Conservation (phyloP, 768 basidiomycete genomes). For the Rhizopogon vulgaris region DNA sequence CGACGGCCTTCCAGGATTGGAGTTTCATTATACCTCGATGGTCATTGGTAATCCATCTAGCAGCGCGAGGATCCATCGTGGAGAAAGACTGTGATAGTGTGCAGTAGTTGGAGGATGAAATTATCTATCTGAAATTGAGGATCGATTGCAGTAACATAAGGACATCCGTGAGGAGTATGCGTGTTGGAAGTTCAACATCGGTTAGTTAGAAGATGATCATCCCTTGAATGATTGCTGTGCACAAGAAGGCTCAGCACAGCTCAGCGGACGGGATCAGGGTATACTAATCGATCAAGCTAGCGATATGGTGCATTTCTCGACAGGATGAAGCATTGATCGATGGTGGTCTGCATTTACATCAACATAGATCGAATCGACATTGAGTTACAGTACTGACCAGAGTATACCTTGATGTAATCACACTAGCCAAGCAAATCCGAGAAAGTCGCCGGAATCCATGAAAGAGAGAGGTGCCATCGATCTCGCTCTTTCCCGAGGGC, state of each 20-base stretch:
- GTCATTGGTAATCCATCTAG: neutral
- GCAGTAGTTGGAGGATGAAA: neutral
- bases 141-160: neutral
- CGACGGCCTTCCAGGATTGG: neutral
- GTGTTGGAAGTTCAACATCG: neutral
- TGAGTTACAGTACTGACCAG: neutral
- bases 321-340: neutral
- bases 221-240: neutral
- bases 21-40: neutral
- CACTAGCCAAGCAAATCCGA: neutral
- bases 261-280: neutral
- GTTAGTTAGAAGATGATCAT: neutral
- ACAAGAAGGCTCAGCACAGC: neutral
- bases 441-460: neutral
- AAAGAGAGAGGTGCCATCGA: neutral
- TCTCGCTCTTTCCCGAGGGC: neutral
- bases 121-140: neutral
- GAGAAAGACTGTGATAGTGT: neutral
- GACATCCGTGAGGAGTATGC: neutral
- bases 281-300: neutral
- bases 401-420: neutral
- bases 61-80: conserved; percentile 1
- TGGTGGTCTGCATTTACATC: neutral
- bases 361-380: neutral
- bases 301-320: neutral